These are phyloP conservation scores for Fusarium sp. DNA, from an alignment of 2,329 filamentous ascomycete species.

Conservation along the genomic window DNA sequence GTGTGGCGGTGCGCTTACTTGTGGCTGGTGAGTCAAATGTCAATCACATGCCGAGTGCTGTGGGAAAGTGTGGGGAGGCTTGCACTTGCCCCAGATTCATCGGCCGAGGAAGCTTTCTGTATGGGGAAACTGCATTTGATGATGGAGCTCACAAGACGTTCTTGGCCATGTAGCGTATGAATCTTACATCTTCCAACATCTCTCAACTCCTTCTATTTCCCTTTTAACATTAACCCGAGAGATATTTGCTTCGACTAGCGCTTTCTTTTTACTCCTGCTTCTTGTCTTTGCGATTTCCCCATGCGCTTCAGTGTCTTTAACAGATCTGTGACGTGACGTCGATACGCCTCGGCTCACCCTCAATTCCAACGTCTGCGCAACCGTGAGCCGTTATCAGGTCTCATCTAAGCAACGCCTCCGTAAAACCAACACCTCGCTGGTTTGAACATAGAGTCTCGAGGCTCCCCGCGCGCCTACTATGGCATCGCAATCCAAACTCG, in stretches of 20 bases:
- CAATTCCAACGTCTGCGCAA: constrained; percentile 12
- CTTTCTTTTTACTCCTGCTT: not conserved
- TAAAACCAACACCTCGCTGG: not conserved
- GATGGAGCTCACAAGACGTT: constrained; percentile 31
- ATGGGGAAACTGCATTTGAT: constrained; percentile 26
- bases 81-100: constrained; percentile 45
- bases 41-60: constrained; percentile 47
- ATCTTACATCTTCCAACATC: constrained; percentile 18
- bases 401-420: not conserved
- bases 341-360: constrained; percentile 26
- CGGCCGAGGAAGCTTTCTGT: constrained; percentile 46
- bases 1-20: constrained; percentile 7
- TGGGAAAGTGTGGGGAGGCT: constrained; percentile 42
- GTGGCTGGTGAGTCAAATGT: constrained; percentile 37
- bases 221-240: not conserved
- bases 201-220: not conserved
- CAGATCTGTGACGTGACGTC: constrained; percentile 45
- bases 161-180: constrained; percentile 17
- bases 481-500: constrained; percentile 81
- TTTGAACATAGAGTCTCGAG: not conserved
- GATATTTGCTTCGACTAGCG: not conserved
- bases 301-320: constrained; percentile 28
- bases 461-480: constrained; percentile 57
- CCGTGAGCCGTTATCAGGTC: not conserved
- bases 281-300: constrained; percentile 15